phyloP scores from a whole-genome alignment of 352 stramenopile species.

The Globisporangium echinulatum region DNA sequence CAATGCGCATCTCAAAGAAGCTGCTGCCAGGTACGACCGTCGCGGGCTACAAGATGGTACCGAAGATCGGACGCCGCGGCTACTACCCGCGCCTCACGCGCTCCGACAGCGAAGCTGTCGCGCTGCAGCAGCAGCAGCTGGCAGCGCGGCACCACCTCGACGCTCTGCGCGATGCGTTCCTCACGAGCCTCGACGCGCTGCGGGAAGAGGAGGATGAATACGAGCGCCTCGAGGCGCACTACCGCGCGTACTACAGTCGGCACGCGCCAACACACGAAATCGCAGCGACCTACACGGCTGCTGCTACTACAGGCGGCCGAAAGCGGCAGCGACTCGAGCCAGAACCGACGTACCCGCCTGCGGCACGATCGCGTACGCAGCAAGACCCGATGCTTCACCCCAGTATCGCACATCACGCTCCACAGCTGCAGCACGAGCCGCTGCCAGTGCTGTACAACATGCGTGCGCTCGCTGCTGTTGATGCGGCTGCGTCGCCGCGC shows the following conservation, averaged over 20 bases:
- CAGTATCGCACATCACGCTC: not conserved
- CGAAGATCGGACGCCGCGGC: constrained; percentile 60
- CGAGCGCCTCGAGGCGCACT: constrained; percentile 6
- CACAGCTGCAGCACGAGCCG: not conserved
- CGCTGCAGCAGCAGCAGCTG: constrained; percentile 17
- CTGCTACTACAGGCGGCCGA: not conserved
- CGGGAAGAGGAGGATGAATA: constrained; percentile 27
- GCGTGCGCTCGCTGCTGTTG: not conserved
- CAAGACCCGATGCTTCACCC: not conserved
- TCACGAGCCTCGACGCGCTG: constrained; percentile 48
- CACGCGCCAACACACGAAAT: not conserved
- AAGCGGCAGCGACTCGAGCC: not conserved
- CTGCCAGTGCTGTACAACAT: not conserved
- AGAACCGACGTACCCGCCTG: not conserved
- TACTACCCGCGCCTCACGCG: constrained; percentile 48
- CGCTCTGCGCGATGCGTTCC: constrained; percentile 33
- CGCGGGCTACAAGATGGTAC: constrained; percentile 59
- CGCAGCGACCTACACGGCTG: too few species aligned
- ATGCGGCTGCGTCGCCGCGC: not conserved
- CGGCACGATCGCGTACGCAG: not conserved
- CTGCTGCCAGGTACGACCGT: constrained; percentile 49
- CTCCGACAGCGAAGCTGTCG: constrained; percentile 26
- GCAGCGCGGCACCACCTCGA: constrained; percentile 27
- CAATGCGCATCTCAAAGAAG: constrained; percentile 83
- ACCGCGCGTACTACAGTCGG: constrained; percentile 4